Base-by-base conservation (phyloP, 2,329 filamentous ascomycete genomes). In the Emericellopsis cladophorae region DNA sequence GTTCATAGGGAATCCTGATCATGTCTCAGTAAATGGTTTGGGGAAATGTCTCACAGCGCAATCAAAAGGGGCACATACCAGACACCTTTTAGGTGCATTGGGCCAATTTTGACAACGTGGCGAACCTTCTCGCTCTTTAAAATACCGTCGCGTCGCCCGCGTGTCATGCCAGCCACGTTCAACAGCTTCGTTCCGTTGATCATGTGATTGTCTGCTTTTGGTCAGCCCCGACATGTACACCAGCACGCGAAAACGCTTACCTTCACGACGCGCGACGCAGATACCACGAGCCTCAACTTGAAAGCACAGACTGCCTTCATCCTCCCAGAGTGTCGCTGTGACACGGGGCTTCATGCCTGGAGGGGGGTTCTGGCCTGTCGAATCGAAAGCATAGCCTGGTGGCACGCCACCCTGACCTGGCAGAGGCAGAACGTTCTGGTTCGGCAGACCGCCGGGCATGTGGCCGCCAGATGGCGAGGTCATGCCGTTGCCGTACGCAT, bases 51-150 rank as follows among this genome's bases (percentile, higher is more conserved):
- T 52, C 39, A 47, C 22, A 39, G 22, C 15, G 39, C 41, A 29
- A 41, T 33, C n/a, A n/a, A 22, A 16, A 33, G 24, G 44, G 26
- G 26, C 26, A 67, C 83, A 67, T 72, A 93, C 88, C 89, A 95
- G 49, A 95, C 89, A 55, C 92, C 92, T 67, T 98, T 98, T 36
- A 98, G 67, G 58, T 96, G 92, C 92, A 98, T 98, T 4, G 92
- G 92, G 0, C 92, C 92, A 58, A 98, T 96, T 66, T 98, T 98
- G 45, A 96, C 92, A 11, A 96, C 92, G 61, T 95, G 89, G 50
- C 92, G 81, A 43, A 89, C 79, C 64, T 96, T 98, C 64, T 96
- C 92, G 59, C 90, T 95, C 67, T 98, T 98, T 44, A 98, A 65
- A 50, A 98, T 96, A 37, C 92, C 92, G 56, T 98, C 92, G 54